These are phyloP conservation scores for Pogostemon cablin DNA, from an alignment of 257 asterid genomes.

Conservation along the genomic window DNA sequence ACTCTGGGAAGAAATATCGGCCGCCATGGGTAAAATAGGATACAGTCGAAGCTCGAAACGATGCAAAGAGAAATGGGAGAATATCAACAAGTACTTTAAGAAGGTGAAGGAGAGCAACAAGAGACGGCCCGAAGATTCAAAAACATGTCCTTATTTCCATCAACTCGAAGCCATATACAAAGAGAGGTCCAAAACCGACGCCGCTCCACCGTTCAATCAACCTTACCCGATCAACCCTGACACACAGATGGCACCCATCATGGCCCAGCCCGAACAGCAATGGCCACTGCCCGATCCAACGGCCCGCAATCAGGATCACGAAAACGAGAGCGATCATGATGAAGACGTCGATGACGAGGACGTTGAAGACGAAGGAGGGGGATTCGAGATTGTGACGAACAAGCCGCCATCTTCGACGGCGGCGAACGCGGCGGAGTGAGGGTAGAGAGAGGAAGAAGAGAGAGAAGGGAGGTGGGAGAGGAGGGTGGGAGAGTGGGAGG, in stretches of 20 bases:
- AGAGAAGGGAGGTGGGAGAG: neutral
- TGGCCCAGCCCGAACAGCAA: conserved; percentile 89
- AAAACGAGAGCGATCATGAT: conserved; percentile 37
- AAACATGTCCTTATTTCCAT: conserved; percentile 89
- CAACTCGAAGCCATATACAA: conserved; percentile 78
- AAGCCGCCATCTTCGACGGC: conserved; percentile 52
- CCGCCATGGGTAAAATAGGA: conserved; percentile 66
- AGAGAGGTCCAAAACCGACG: conserved; percentile 49
- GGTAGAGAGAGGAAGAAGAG: conserved; percentile 8
- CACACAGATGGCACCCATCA: conserved; percentile 55
- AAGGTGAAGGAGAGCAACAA: conserved; percentile 89
- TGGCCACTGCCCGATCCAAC: conserved; percentile 57
- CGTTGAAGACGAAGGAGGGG: conserved; percentile 46
- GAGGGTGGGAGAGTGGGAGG: neutral
- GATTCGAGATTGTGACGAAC: conserved; percentile 69
- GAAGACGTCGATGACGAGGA: conserved; percentile 44
- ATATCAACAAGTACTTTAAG: conserved; percentile 89
- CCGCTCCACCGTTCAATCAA: conserved; percentile 18
- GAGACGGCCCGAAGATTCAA: conserved; percentile 79
- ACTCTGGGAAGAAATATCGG: conserved; percentile 89
- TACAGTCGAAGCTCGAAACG: conserved; percentile 76
- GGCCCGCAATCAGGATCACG: conserved; percentile 43
- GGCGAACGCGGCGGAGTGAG: conserved; percentile 41
- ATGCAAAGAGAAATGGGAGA: conserved; percentile 98
- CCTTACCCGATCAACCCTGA: conserved; percentile 41